Evolutionary conservation across 2,329 filamentous ascomycete species (phyloP), one percentile per base, ranked within the genome.

Genomic region (Furcasterigmium furcatum): DNA sequence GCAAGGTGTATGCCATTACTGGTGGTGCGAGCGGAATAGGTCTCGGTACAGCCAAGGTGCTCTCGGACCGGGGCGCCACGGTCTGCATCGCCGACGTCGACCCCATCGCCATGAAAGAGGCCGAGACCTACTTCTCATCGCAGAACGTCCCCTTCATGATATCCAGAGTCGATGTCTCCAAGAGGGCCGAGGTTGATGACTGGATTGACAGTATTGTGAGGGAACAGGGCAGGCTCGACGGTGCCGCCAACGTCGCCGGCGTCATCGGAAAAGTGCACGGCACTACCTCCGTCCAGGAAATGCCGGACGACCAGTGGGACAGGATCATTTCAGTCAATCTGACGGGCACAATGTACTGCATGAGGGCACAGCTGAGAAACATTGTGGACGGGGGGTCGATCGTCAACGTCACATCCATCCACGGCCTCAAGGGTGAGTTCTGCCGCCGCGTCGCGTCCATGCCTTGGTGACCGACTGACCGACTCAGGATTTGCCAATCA

Each of bases 361-460:
- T 69, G 48, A 59, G 66, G 34, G 65, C 63, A 14, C 53, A 63
- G 49, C 56, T 67, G 30, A 55, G 55, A 29, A 64, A 65, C 30
- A 66, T 76, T 38, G 61, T 63, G 2, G 60, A 67, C 4, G 66
- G 67, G 2, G 73, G 72, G 2, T 74, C 73, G 52, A 76, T 79
- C 49, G 75, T 79, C 44, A 78, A 74, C 56, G 63, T 71, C 20
- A 62, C 67, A 14, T 74, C 67, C 32, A 68, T 76, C 24, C 64
- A 72, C 18, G 73, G 73, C 5, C 35, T 52, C 50, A 38, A 52
- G 51, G 9, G 50, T 61, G 6, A 50, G 56, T 38, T 50, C 36
- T 21, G 25, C 24, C 42, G 9, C 14, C 29, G 5, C 34, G 7
- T 9, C 18, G 10, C 7, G 13, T 35, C 25, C 21, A 16, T 62